A percentile compares a stretch with the other conserved stretches of the same genome.
phyloP scores from a whole-genome alignment of 2,329 filamentous ascomycete species.

The Cladorrhinum sp. region DNA sequence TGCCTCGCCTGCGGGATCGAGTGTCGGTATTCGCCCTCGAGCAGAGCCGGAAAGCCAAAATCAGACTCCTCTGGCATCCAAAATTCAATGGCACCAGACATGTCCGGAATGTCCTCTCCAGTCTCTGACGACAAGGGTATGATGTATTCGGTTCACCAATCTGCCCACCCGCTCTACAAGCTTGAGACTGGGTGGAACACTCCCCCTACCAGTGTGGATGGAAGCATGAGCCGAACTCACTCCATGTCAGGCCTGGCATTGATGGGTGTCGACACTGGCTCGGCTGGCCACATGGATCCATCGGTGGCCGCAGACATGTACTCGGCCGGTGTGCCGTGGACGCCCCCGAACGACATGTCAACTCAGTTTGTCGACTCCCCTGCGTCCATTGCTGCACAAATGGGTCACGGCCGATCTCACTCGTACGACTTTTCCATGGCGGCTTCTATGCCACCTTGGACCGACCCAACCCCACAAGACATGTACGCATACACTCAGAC shows the following conservation, averaged over 20 bases:
- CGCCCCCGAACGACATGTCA: slow-evolving; percentile 37
- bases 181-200: slow-evolving; percentile 40
- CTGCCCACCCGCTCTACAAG: slow-evolving; percentile 33
- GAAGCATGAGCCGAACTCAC: slow-evolving; percentile 35
- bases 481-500: slow-evolving; percentile 34
- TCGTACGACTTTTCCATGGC: slow-evolving; percentile 38
- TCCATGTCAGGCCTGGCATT: slow-evolving; percentile 35
- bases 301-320: slow-evolving; percentile 34
- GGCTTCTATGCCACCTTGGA: slow-evolving; percentile 30
- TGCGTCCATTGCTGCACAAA: slow-evolving; percentile 28
- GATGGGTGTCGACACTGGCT: slow-evolving; percentile 22
- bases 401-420: slow-evolving; percentile 33
- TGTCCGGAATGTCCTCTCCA: slow-evolving; percentile 26
- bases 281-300: slow-evolving; percentile 22
- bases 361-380: slow-evolving; percentile 35
- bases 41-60: slow-evolving; percentile 49
- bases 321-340: slow-evolving; percentile 39
- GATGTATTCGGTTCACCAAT: slow-evolving; percentile 29
- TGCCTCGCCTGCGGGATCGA: slow-evolving; percentile 49
- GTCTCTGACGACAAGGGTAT: slow-evolving; percentile 32
- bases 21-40: slow-evolving; percentile 53
- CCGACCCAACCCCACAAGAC: slow-evolving; percentile 32
- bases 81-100: slow-evolving; percentile 17
- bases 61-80: slow-evolving; percentile 32
- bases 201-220: slow-evolving; percentile 36